Base-by-base conservation (phyloP, 768 basidiomycete genomes). In the Amanita fuliginea region DNA sequence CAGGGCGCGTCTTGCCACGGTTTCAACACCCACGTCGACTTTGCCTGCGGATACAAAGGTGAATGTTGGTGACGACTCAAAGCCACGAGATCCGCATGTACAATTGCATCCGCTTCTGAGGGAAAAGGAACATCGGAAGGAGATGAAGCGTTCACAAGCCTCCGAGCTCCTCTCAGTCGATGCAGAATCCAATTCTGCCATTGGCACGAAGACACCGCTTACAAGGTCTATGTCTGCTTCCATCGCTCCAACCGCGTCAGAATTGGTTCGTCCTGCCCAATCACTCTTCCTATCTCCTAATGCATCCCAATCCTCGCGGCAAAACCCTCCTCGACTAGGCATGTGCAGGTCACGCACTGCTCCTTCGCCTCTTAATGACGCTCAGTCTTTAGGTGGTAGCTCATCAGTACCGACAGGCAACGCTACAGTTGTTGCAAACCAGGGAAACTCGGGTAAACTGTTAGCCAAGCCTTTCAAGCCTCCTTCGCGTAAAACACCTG, bases 321-420 rank as follows among this genome's bases (percentile, higher is more conserved):
- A 28, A 47, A 21, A 16, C 4, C 35, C 21, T n/a, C 34, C 46
- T 22, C 46, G 21, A 9, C 26, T 47, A 14, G 46, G 46, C 16
- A 47, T 47, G 46, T 21, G 34, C 21, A 47, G 46, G n/a, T 37
- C 46, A 14, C 46, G 46, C 33, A 47, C 36, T 9, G 46, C 35
- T 26, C 46, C 46, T 14, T 26, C 26, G 16, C 35, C 35, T 26
- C 10, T 32, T 11, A 32, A 32, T n/a, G 14, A 36, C 26, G 16
- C 26, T n/a, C 30, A 34, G 18, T 33, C 44, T 46, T 21, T 19
- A 11, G 24, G 16, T 4, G 16, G 3, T 8, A 30, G 36, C 21
- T 26, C 19, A 3, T 28, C 19, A 8, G 0, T 35, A 7, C 2
- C 34, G 11, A 13, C 13, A 16, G 4, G 6, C 13, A 21, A 19